Evolutionary conservation across 2,329 filamentous ascomycete genomes (phyloP).

Genomic region (Aspergillus thermomutatus): DNA sequence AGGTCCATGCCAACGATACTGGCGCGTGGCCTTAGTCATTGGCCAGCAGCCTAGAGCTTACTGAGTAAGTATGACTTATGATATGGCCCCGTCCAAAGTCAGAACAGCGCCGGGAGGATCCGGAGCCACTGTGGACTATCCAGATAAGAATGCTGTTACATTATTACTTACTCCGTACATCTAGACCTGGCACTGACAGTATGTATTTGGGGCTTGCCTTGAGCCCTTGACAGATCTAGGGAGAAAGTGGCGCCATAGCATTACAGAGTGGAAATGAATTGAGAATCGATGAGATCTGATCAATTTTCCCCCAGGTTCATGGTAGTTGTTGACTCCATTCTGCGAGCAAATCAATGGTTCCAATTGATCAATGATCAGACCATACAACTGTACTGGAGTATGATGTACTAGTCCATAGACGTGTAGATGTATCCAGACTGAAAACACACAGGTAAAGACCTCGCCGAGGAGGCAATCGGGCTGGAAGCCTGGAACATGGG

Average conservation of each 20-base stretch:
- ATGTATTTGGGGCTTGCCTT: no score
- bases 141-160: not conserved
- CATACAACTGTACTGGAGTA: not conserved
- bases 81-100: no score
- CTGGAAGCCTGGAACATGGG: no score
- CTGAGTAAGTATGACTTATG: not conserved
- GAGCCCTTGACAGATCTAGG: not conserved
- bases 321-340: no score
- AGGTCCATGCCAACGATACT: not conserved
- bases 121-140: conserved; percentile 7
- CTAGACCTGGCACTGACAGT: no score
- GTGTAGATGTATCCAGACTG: not conserved
- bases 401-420: not conserved
- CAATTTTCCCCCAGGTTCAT: no score
- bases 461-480: no score
- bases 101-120: conserved; percentile 13
- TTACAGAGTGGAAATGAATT: not conserved
- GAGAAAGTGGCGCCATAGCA: not conserved
- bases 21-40: conserved; percentile 18
- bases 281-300: not conserved
- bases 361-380: not conserved
- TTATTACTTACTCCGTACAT: not conserved
- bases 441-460: not conserved
- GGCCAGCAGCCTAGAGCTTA: conserved; percentile 8
- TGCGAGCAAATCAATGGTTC: no score